phyloP scores from a whole-genome alignment of 495 filamentous ascomycete genomes.

The Aspergillus haitiensis region DNA sequence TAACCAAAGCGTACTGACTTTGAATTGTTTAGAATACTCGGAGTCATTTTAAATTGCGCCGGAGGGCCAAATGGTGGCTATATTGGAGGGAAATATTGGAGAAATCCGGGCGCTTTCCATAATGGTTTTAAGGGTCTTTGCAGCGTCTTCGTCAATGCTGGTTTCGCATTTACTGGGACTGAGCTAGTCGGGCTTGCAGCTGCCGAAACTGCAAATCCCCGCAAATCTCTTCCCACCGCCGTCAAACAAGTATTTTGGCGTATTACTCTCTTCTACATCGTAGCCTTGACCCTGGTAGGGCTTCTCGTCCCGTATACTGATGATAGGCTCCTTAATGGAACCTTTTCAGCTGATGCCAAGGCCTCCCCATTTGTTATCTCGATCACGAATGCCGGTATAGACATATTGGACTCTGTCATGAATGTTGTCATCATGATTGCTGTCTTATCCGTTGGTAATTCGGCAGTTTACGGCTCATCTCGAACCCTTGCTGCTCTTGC shows the following conservation, averaged over 20 bases:
- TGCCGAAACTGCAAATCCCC: slow-evolving; percentile 82
- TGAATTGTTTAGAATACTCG: slow-evolving; percentile 59
- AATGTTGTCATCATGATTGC: slow-evolving; percentile 88
- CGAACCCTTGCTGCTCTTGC: slow-evolving; percentile 84
- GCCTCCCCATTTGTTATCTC: slow-evolving; percentile 91
- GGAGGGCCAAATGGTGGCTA: slow-evolving; percentile 75
- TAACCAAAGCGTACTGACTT: slow-evolving; percentile 20
- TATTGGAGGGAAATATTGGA: slow-evolving; percentile 83
- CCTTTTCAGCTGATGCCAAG: slow-evolving; percentile 60
- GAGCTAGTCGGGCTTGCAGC: slow-evolving; percentile 92
- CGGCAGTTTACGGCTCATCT: slow-evolving; percentile 82
- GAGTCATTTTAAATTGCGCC: slow-evolving; percentile 75
- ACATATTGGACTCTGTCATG: slow-evolving; percentile 76
- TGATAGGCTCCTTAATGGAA: slow-evolving; percentile 54
- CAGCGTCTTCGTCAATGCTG: slow-evolving; percentile 88
- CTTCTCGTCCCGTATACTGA: slow-evolving; percentile 73
- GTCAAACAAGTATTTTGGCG: slow-evolving; percentile 97
- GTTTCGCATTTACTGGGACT: slow-evolving; percentile 89
- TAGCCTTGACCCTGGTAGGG: slow-evolving; percentile 71
- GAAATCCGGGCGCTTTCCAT: slow-evolving; percentile 82
- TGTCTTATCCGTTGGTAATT: slow-evolving; percentile 85
- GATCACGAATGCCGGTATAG: slow-evolving; percentile 76
- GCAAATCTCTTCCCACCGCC: slow-evolving; percentile 81
- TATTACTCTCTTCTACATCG: slow-evolving; percentile 83
- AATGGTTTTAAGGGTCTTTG: slow-evolving; percentile 94